Conservation (phyloP, 768 basidiomycete species). For the Boletus insuetus region DNA sequence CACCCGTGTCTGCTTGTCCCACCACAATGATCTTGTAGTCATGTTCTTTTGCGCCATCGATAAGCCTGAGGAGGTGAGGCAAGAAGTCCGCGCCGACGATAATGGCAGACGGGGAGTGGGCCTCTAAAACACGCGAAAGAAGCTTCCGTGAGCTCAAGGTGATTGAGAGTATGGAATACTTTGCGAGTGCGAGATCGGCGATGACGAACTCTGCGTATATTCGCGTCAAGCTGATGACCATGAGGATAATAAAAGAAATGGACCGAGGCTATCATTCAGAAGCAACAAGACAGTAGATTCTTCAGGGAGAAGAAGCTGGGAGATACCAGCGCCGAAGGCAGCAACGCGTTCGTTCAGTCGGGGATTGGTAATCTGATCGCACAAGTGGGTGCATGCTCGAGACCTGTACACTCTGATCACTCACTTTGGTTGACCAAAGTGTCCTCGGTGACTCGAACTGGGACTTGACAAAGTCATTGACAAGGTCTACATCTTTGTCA, state of each 20-base stretch:
- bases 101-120: slow-evolving; percentile 68
- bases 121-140: slow-evolving; percentile 62
- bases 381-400: neutral
- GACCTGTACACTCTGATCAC: slow-evolving; percentile 7
- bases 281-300: slow-evolving; percentile 72
- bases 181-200: slow-evolving; percentile 73
- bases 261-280: slow-evolving; percentile 77
- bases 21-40: slow-evolving; percentile 67
- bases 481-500: slow-evolving; percentile 63
- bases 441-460: slow-evolving; percentile 68
- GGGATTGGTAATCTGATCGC: slow-evolving; percentile 68
- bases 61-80: slow-evolving; percentile 64
- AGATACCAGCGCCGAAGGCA: slow-evolving; percentile 71
- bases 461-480: slow-evolving; percentile 63
- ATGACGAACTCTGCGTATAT: slow-evolving; percentile 65
- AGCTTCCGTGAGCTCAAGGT: slow-evolving; percentile 60
- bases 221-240: neutral
- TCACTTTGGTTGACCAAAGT: slow-evolving; percentile 76
- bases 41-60: slow-evolving; percentile 58
- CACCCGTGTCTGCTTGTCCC: slow-evolving; percentile 53
- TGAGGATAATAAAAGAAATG: slow-evolving; percentile 8
- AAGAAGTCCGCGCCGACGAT: slow-evolving; percentile 68
- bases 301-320: slow-evolving; percentile 51
- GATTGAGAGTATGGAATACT: slow-evolving; percentile 64
- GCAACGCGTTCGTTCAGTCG: slow-evolving; percentile 67